These are phyloP conservation scores for Botrytis sinoallii DNA, from an alignment of 2,329 filamentous ascomycete species.

Conservation along the genomic window DNA sequence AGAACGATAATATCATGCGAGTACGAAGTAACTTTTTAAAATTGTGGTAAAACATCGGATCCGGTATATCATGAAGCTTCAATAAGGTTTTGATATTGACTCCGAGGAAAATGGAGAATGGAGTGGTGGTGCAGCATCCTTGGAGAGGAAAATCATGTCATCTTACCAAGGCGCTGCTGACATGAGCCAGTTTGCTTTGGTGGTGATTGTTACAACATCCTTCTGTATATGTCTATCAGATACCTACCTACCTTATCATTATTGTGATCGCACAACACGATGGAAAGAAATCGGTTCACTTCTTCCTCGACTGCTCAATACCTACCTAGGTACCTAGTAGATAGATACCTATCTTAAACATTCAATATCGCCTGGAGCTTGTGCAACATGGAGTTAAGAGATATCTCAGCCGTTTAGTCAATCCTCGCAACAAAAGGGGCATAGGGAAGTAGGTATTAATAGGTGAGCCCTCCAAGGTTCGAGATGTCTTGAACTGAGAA, in stretches of 20 bases:
- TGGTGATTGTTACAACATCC: background rate
- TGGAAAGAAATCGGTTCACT: background rate
- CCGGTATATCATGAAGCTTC: background rate
- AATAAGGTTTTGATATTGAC: background rate
- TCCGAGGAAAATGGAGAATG: background rate
- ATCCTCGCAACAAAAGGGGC: background rate
- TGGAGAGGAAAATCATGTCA: background rate
- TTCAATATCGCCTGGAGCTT: background rate
- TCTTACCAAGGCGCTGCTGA: background rate
- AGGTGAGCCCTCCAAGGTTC: background rate
- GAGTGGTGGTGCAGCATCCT: background rate
- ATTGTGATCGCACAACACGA: background rate
- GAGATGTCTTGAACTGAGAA: background rate
- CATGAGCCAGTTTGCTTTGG: background rate
- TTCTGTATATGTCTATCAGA: background rate
- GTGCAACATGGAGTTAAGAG: background rate
- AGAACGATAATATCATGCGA: background rate
- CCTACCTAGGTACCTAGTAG: background rate
- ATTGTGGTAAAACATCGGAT: background rate
- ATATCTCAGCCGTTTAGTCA: constrained; percentile 1
- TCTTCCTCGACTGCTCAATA: background rate
- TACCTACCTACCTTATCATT: background rate
- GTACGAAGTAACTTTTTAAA: background rate
- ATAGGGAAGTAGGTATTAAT: background rate
- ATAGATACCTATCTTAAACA: background rate